Evolutionary conservation across 805 yeast species (phyloP), one percentile per base, ranked within the genome.

Genomic region (Candida railenensis): DNA sequence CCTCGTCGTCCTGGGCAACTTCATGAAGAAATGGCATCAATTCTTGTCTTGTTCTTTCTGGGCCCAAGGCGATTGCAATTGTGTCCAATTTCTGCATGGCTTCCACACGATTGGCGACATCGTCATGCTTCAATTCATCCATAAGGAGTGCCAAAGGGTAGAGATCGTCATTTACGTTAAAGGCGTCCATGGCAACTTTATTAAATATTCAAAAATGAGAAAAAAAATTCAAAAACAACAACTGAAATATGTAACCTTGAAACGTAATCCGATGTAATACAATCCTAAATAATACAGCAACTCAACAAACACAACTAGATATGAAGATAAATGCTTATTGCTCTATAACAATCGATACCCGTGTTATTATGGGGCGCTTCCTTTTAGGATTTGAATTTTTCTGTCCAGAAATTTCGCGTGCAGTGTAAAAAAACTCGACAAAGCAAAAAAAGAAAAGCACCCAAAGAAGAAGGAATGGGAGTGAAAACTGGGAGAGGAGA

Each of bases 81-180:
- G 97, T 92, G 55, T 91, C 95, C 54, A 95, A 75, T 55, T 94
- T 83, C 58, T 87, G 87, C 96, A 94, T 91, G 38, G 98, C 98
- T 53, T 85, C 89, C 19, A 94, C 92, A 50, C 99, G 78, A 59
- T 91, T 86, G 21, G 96, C 80, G 34, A 92, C 92, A 63, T 94
- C 99, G 62, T 94, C 99, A 65, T 92, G 97, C 69, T 88, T 88
- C 66, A 94, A 79, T 68, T 95, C 99, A 65, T 95, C 99, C 89
- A 94, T 90, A 49, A 94, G 79, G 56, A 94, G 78, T 14, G 99
- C 99, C 67, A 94, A 80, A 39, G 99, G 99, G 61, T 89, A 92
- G 48, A 94, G 78, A 56, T 85, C 90, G 61, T 83, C 83, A 52
- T 60, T 66, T 54, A 62, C 64, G 52, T 58, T 59, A 40, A 30